These are phyloP conservation scores for Eucalyptus cloeziana DNA, from an alignment of 345 rosid genomes.

Conservation along the genomic window DNA sequence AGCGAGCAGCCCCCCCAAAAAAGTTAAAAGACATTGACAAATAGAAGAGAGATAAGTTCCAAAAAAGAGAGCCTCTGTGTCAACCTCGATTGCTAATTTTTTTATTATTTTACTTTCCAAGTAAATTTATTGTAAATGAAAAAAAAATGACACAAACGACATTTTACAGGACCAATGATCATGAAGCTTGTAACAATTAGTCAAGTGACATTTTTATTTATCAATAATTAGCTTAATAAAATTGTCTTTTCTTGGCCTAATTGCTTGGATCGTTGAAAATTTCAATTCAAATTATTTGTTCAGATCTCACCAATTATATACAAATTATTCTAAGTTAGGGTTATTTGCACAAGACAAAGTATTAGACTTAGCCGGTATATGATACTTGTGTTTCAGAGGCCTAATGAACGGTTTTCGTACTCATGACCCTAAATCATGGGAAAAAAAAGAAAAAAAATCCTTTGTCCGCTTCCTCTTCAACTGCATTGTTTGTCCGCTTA, in stretches of 20 bases:
- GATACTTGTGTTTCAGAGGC: background rate
- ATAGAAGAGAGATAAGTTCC: background rate
- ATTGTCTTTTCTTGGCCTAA: background rate
- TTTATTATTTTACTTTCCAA: background rate
- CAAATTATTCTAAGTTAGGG: background rate
- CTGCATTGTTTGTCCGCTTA: background rate
- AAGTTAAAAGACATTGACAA: background rate
- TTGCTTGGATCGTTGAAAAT: background rate
- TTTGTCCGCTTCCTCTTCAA: background rate
- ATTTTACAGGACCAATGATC: background rate
- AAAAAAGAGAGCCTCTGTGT: background rate
- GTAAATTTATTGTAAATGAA: background rate
- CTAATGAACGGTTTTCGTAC: background rate
- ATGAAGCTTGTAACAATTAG: background rate
- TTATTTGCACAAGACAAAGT: background rate
- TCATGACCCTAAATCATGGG: background rate
- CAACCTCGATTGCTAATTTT: background rate
- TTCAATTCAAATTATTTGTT: background rate
- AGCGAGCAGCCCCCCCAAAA: background rate
- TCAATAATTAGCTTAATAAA: background rate
- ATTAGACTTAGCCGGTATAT: background rate
- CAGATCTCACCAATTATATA: background rate
- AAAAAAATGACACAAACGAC: background rate
- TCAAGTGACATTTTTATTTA: background rate
- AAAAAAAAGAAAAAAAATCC: fast-evolving